Conservation (phyloP, 768 basidiomycete genomes). For the Boletellus ananas region DNA sequence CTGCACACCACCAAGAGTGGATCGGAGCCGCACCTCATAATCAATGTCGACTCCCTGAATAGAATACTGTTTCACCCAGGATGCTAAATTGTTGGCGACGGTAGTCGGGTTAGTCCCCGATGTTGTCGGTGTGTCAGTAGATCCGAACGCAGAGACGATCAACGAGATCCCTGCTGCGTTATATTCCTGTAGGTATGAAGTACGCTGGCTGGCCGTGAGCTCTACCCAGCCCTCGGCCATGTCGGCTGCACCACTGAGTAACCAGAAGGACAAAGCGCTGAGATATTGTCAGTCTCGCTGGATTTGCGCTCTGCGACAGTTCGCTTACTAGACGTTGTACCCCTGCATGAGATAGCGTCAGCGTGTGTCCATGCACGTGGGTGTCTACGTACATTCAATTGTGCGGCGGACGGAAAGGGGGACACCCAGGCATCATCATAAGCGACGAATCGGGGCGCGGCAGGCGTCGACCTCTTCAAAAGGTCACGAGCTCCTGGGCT, state of each 20-base stretch:
- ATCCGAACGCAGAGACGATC: conserved; percentile 53
- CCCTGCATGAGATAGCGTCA: conserved; percentile 17
- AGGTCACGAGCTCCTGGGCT: conserved; percentile 11
- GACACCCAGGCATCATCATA: conserved; percentile 40
- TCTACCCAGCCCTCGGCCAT: conserved; percentile 43
- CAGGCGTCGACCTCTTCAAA: conserved; percentile 22
- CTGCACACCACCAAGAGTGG: not conserved
- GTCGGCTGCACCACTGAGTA: conserved; percentile 39
- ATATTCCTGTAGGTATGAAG: conserved; percentile 46
- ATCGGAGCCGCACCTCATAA: conserved; percentile 35
- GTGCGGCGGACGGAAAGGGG: conserved; percentile 40
- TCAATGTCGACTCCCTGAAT: conserved; percentile 53
- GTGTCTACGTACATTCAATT: conserved; percentile 36
- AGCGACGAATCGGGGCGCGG: conserved; percentile 45
- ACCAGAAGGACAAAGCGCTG: conserved; percentile 41
- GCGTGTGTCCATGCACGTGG: not conserved
- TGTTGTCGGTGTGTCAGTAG: conserved; percentile 37
- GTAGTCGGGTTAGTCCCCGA: conserved; percentile 35
- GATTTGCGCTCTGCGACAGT: not conserved
- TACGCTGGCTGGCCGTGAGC: conserved; percentile 35
- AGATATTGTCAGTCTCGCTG: not conserved
- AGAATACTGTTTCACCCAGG: conserved; percentile 42
- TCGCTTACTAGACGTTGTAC: conserved; percentile 32
- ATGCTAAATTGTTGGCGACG: conserved; percentile 41
- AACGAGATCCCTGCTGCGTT: conserved; percentile 53